Base-by-base conservation (phyloP, 306 rosid genomes). In the Malus sylvestris region DNA sequence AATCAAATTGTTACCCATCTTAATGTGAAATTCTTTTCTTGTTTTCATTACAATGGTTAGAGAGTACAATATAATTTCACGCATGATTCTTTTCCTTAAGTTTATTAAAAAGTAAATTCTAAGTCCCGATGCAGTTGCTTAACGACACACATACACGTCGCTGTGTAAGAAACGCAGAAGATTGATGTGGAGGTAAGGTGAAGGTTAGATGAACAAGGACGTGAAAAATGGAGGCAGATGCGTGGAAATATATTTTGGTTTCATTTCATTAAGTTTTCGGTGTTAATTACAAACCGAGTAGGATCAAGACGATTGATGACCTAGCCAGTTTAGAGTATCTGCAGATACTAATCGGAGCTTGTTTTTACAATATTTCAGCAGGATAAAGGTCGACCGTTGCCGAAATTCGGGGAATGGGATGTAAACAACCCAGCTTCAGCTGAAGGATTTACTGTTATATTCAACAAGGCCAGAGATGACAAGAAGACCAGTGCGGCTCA, bases 341-440 rank as follows among this genome's bases (percentile, higher is more conserved):
- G 67, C 15, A 16, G 51, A 22, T 11, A 22, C 67, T 73, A 42
- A 73, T 10, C 11, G 18, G 27, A 55, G 23, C 23, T 51, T 40
- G 58, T 8, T 53, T 27, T 53, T 73, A 46, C 15, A 33, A 5
- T 59, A 72, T 11, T 7, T 38, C 70, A 91, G 92, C 88, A 89
- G 84, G 92, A 88, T 33, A 85, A 67, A 71, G 92, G 89, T 67
- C 80, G 87, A 32, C 81, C 93, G 68, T 73, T 93, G 80, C 98
- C 98, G 2, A 91, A 91, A 81, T 93, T 93, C 70, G 98, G 98
- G 3, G 95, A 91, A 81, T 93, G 98, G 98, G 96, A 89, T 83
- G 98, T 93, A 52, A 90, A 88, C 55, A 85, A 91, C 73, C 98
- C 98, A 13, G 93, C 98, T 13, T 84, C 97, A 40, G 96, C 98